These are phyloP conservation scores for Annona cherimola DNA, from an alignment of 164 flowering plant species.

Conservation along the genomic window DNA sequence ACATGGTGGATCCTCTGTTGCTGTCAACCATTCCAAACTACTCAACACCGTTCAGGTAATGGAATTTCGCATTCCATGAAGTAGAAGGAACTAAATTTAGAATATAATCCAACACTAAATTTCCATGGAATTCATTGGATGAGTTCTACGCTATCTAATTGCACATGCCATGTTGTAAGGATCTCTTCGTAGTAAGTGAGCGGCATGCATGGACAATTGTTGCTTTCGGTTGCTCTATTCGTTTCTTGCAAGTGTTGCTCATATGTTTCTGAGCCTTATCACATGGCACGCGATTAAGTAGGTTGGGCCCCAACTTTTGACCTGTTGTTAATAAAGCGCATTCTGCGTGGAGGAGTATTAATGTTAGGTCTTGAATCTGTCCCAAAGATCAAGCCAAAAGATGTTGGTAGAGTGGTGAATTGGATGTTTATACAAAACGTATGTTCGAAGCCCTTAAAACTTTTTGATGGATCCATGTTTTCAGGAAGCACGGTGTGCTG, in stretches of 20 bases:
- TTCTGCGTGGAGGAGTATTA: background rate
- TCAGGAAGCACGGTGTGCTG: constrained; percentile 87
- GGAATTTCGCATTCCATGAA: background rate
- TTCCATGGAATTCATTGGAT: background rate
- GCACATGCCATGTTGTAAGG: background rate
- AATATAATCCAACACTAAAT: background rate
- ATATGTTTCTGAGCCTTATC: background rate
- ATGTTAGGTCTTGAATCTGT: background rate
- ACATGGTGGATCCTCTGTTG: constrained; percentile 50
- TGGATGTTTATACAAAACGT: no score
- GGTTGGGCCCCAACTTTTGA: background rate
- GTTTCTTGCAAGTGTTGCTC: background rate
- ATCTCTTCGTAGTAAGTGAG: background rate
- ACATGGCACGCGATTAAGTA: background rate
- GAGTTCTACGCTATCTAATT: background rate
- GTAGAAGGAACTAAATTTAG: background rate
- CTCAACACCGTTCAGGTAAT: constrained; percentile 71
- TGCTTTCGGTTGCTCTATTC: background rate
- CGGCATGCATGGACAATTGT: background rate
- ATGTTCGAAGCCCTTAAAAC: no score
- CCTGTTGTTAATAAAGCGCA: background rate
- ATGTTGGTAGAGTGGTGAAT: background rate
- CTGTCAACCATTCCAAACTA: constrained; percentile 55
- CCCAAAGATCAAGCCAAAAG: background rate
- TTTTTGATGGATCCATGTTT: constrained; percentile 1